Evolutionary conservation across 2,329 filamentous ascomycete species (phyloP).

Genomic region (Sclerotinia borealis): DNA sequence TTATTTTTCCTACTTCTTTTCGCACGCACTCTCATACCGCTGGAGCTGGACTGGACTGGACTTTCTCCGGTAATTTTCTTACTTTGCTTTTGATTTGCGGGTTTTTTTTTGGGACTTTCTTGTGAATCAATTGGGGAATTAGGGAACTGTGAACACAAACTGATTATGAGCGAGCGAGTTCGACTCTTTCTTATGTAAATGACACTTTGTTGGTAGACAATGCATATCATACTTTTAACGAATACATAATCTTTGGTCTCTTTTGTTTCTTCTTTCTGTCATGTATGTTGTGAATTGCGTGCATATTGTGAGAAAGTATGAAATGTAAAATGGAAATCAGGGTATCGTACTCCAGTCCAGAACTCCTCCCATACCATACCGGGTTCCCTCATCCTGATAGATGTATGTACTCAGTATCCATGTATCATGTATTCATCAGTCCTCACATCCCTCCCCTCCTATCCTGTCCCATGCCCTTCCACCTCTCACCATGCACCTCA

Average conservation of each 20-base stretch:
- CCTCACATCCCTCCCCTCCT: conserved; percentile 8
- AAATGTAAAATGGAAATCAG: conserved; percentile 11
- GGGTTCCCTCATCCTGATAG: not conserved
- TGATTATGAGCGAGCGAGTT: conserved; percentile 4
- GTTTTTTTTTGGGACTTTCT: conserved; percentile 6
- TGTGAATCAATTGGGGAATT: conserved; percentile 13
- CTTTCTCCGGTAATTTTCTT: conserved; percentile 9
- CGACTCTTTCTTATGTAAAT: conserved; percentile 30
- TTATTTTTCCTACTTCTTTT: not conserved
- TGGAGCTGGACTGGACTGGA: conserved; percentile 7
- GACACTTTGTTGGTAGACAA: conserved; percentile 34
- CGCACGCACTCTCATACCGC: conserved; percentile 6
- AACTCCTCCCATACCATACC: conserved; percentile 18
- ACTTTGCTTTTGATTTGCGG: conserved; percentile 13
- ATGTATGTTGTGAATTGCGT: not conserved
- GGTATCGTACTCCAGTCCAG: conserved; percentile 24
- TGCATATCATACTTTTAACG: conserved; percentile 16
- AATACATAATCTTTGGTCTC: not conserved
- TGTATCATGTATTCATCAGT: not conserved
- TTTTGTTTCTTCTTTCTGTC: not conserved
- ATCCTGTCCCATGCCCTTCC: conserved; percentile 19
- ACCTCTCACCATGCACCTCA: not conserved
- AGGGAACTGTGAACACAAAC: conserved; percentile 10
- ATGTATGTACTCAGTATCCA: not conserved
- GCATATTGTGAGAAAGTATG: not conserved